Conservation (phyloP, 23 red algal species). For the Gracilaria vermiculophylla region DNA sequence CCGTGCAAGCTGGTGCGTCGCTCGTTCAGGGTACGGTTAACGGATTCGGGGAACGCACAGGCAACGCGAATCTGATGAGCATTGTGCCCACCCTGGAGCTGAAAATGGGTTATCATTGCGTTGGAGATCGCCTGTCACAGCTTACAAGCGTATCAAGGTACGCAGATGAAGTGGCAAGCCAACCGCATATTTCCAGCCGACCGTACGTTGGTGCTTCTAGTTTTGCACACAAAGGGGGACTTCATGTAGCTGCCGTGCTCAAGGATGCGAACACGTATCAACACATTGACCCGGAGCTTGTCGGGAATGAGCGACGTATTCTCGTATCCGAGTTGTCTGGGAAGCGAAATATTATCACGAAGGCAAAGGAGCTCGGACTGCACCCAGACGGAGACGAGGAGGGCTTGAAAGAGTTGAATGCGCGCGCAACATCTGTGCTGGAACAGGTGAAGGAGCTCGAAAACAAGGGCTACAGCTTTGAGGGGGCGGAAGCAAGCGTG, state of each 20-base stretch:
- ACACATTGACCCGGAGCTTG: slow-evolving; percentile 81
- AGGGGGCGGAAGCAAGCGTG: slow-evolving; percentile 91
- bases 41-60: slow-evolving; percentile 97
- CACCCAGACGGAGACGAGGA: slow-evolving; percentile 23
- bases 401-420: slow-evolving; percentile 36
- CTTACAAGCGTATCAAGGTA: slow-evolving; percentile 85
- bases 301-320: slow-evolving; percentile 93
- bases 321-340: slow-evolving; percentile 93
- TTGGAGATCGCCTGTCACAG: slow-evolving; percentile 40
- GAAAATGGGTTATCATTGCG: slow-evolving; percentile 76
- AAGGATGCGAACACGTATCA: slow-evolving; percentile 95
- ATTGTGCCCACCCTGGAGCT: slow-evolving; percentile 91
- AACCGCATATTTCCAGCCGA: slow-evolving; percentile 60
- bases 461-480: slow-evolving; percentile 97
- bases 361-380: slow-evolving; percentile 83
- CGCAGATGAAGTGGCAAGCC: slow-evolving; percentile 88
- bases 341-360: slow-evolving; percentile 85
- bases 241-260: slow-evolving; percentile 95
- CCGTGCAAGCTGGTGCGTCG: slow-evolving; percentile 81
- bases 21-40: slow-evolving; percentile 93
- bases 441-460: slow-evolving; percentile 90
- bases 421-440: slow-evolving; percentile 47
- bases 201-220: slow-evolving; percentile 89
- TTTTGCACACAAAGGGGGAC: slow-evolving; percentile 99
- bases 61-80: slow-evolving; percentile 95